Conservation (phyloP, 805 yeast species). For the Zygosaccharomyces siamensis region DNA sequence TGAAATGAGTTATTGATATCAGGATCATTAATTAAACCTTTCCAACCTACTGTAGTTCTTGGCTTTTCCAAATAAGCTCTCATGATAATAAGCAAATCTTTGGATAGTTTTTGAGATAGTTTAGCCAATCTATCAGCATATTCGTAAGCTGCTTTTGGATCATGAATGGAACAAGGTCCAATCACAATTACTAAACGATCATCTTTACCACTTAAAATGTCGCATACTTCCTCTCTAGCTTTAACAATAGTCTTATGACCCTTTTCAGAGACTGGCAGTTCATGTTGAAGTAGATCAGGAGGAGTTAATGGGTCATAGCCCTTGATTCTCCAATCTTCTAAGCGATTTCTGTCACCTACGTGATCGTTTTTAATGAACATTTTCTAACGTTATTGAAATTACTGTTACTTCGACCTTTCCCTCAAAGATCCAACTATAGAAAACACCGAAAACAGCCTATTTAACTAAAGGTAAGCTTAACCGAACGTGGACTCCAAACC, state of each 20-base stretch:
- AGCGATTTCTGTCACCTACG: slow-evolving; percentile 74
- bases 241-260: slow-evolving; percentile 59
- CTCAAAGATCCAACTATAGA: neutral
- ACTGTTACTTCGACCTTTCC: neutral
- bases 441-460: neutral
- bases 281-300: slow-evolving; percentile 87
- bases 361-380: slow-evolving; percentile 86
- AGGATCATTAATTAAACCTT: slow-evolving; percentile 95
- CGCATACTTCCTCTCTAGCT: slow-evolving; percentile 72
- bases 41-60: slow-evolving; percentile 99
- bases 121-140: slow-evolving; percentile 65
- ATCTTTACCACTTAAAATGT: slow-evolving; percentile 72
- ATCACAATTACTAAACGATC: slow-evolving; percentile 85
- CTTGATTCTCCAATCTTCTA: slow-evolving; percentile 72
- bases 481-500: neutral
- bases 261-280: slow-evolving; percentile 60
- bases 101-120: slow-evolving; percentile 56
- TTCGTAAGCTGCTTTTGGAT: slow-evolving; percentile 85
- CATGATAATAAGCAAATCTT: slow-evolving; percentile 84
- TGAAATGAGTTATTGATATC: slow-evolving; percentile 89
- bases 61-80: slow-evolving; percentile 98
- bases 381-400: neutral
- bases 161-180: slow-evolving; percentile 97
- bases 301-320: slow-evolving; percentile 97
- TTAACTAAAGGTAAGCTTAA: neutral